Evolutionary conservation across 768 basidiomycete genomes (phyloP).

Genomic region (Lentinula guzmanii): DNA sequence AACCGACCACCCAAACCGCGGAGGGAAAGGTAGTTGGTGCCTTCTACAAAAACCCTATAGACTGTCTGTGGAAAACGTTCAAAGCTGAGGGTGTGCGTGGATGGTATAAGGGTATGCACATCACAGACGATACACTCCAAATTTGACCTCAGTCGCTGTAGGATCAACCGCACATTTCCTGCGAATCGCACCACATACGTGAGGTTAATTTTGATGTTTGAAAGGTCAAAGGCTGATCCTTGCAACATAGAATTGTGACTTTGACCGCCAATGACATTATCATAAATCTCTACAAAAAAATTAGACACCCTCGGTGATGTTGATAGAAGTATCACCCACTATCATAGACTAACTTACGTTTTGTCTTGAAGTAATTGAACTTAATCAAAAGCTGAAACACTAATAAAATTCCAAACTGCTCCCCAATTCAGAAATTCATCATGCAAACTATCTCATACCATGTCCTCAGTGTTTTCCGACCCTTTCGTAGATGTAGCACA

Average conservation of each 20-base stretch:
- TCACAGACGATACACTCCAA: not conserved
- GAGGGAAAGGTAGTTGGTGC: slow-evolving; percentile 69
- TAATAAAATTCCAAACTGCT: no score
- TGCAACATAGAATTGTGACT: slow-evolving; percentile 66
- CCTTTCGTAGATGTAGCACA: no score
- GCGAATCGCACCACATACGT: slow-evolving; percentile 91
- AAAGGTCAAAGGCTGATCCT: not conserved
- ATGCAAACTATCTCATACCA: no score
- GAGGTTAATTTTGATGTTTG: slow-evolving; percentile 16
- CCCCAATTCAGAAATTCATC: no score
- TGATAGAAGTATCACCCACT: not conserved
- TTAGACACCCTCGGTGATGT: slow-evolving; percentile 15
- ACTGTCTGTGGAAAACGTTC: slow-evolving; percentile 95
- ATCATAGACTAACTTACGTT: no score
- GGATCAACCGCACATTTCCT: slow-evolving; percentile 93
- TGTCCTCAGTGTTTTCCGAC: no score
- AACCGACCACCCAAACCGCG: slow-evolving; percentile 69
- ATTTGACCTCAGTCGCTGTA: slow-evolving; percentile 18
- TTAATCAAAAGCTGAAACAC: no score
- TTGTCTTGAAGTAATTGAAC: no score
- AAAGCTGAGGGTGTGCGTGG: slow-evolving; percentile 84
- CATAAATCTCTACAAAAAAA: slow-evolving; percentile 56
- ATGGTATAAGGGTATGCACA: slow-evolving; percentile 82
- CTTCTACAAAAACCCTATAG: slow-evolving; percentile 87
- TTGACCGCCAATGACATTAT: slow-evolving; percentile 85